Percentiles rank a stretch among this genome's conserved stretches.
Evolutionary conservation across 2,329 filamentous ascomycete species (phyloP).

Genomic region (Aotearoamyces nothofagi): DNA sequence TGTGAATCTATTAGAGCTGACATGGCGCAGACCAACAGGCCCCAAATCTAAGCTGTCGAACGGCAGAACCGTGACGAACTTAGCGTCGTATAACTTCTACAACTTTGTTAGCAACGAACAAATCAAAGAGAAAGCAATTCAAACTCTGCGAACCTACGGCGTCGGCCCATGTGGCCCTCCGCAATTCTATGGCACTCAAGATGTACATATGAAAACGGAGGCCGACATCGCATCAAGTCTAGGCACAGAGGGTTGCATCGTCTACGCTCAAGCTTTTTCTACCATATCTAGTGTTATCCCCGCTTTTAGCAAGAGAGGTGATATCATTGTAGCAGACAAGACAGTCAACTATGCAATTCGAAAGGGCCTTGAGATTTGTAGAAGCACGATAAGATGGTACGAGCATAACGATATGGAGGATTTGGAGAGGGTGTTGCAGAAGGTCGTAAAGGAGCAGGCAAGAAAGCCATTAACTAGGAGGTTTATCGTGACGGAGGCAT

Average conservation of each 20-base stretch:
- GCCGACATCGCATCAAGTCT: constrained; percentile 83
- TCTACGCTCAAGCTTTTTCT: constrained; percentile 92
- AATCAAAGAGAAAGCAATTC: constrained; percentile 88
- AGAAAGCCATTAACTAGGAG: constrained; percentile 72
- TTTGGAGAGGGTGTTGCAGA: constrained; percentile 69
- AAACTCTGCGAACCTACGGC: constrained; percentile 85
- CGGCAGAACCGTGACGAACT: constrained; percentile 81
- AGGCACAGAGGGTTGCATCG: constrained; percentile 76
- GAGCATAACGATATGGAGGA: constrained; percentile 95
- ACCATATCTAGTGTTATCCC: constrained; percentile 96
- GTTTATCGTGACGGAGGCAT: constrained; percentile 89
- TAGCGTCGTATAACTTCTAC: constrained; percentile 94
- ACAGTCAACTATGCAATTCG: constrained; percentile 88
- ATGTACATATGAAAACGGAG: constrained; percentile 96
- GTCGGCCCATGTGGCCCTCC: constrained; percentile 94
- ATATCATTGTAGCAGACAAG: constrained; percentile 91
- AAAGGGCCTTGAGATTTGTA: constrained; percentile 83
- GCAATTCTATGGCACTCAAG: constrained; percentile 95
- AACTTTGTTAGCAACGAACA: constrained; percentile 89
- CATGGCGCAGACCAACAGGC: constrained; percentile 53
- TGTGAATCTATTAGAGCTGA: constrained; percentile 1
- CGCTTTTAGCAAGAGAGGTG: constrained; percentile 89
- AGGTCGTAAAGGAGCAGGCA: constrained; percentile 75
- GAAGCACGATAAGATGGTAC: constrained; percentile 86
- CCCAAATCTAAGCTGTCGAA: constrained; percentile 80